phyloP scores from a whole-genome alignment of 2,329 filamentous ascomycete genomes.

The Ramularia endophylla region DNA sequence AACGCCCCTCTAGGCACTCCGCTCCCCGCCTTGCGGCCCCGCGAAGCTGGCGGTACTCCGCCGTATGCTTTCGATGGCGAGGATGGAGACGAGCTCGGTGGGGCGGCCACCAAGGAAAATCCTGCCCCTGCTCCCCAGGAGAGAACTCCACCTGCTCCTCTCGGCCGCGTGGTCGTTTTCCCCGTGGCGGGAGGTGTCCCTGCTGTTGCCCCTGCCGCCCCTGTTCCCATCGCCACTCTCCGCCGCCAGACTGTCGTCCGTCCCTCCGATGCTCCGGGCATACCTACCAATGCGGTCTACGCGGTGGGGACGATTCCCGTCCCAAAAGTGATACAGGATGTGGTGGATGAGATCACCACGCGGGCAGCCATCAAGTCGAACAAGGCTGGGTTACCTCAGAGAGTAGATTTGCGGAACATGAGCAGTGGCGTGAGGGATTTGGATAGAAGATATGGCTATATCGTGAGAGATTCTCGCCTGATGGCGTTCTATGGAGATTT shows the following conservation, averaged over 20 bases:
- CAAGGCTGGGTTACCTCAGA: neutral
- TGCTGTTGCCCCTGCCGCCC: neutral
- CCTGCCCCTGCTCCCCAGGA: no score
- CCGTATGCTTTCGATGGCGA: no score
- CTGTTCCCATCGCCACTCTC: neutral
- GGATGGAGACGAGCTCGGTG: no score
- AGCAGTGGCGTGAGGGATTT: neutral
- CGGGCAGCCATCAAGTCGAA: neutral
- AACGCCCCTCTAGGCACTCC: no score
- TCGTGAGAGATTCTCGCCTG: neutral
- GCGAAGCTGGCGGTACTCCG: no score
- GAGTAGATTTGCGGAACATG: neutral
- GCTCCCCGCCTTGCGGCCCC: no score
- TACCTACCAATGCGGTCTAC: neutral
- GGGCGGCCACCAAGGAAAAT: no score
- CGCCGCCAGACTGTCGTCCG: neutral
- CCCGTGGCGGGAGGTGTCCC: no score
- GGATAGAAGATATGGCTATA: constrained; percentile 1
- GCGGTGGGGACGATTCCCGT: neutral
- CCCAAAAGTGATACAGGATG: neutral
- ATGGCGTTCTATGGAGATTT: constrained; percentile 10
- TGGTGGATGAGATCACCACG: neutral
- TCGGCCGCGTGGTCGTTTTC: no score
- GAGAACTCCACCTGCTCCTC: no score
- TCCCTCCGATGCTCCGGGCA: neutral